These are phyloP conservation scores for Syzygium syzygioides DNA, from an alignment of 441 rosid genomes.

Conservation along the genomic window DNA sequence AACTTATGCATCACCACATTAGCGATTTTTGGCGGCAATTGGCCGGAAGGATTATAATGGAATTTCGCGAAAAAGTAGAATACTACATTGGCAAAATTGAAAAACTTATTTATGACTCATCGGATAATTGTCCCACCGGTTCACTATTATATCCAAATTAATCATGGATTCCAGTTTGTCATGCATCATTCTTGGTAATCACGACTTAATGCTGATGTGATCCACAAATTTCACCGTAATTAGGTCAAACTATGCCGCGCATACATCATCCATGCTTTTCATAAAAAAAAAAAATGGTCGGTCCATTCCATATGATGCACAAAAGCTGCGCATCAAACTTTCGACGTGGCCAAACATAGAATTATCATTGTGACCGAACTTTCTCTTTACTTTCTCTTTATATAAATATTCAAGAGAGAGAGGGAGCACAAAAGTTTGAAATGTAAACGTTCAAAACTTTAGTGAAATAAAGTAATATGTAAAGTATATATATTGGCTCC, in stretches of 20 bases:
- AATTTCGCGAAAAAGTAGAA: rapidly evolving
- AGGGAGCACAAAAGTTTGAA: not conserved
- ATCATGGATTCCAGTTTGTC: not conserved
- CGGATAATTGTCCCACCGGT: not conserved
- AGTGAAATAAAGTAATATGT: not conserved
- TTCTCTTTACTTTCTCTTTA: not conserved
- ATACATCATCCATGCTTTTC: not conserved
- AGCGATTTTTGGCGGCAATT: not conserved
- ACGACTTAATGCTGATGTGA: not conserved
- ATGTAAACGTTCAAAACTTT: not conserved
- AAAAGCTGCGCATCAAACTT: not conserved
- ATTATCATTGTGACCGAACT: not conserved
- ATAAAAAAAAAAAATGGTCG: not conserved
- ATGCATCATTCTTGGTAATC: not conserved
- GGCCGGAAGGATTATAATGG: not conserved
- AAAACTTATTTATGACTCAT: not conserved
- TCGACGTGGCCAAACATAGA: not conserved
- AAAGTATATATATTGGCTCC: not conserved
- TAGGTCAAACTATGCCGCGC: not conserved
- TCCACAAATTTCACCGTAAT: not conserved
- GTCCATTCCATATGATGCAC: not conserved
- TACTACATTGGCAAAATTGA: not conserved
- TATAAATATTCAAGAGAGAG: not conserved
- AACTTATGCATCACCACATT: not conserved
- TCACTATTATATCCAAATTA: not conserved